Evolutionary conservation across 2,329 filamentous ascomycete species (phyloP).

Genomic region (Talaromyces sp.): DNA sequence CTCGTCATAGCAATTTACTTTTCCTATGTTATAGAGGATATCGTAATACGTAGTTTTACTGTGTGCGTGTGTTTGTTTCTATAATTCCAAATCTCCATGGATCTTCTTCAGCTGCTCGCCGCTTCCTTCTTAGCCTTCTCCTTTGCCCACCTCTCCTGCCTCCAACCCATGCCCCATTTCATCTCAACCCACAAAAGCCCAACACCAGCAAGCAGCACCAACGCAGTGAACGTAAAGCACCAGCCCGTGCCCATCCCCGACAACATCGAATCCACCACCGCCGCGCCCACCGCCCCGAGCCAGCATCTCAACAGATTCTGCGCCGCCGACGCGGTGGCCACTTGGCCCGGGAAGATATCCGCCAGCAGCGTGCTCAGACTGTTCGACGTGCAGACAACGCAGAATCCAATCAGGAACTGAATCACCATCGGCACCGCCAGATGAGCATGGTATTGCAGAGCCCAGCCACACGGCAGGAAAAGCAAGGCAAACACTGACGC

Average conservation of each 20-base stretch:
- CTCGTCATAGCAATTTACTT: slow-evolving; percentile 10
- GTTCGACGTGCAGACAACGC: slow-evolving; percentile 31
- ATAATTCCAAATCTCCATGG: background rate
- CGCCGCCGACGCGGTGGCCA: slow-evolving; percentile 31
- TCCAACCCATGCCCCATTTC: slow-evolving; percentile 22
- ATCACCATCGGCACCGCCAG: slow-evolving; percentile 30
- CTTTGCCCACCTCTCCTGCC: slow-evolving; percentile 16
- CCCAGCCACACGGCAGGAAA: slow-evolving; percentile 35
- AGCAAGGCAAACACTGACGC: slow-evolving; percentile 20
- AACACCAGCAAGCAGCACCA: slow-evolving; percentile 29
- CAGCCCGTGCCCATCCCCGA: slow-evolving; percentile 31
- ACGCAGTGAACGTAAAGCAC: slow-evolving; percentile 33
- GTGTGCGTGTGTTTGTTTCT: background rate
- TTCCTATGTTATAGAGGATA: background rate
- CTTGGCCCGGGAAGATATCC: slow-evolving; percentile 31
- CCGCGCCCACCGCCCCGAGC: slow-evolving; percentile 29
- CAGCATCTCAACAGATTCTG: slow-evolving; percentile 32
- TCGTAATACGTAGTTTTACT: background rate
- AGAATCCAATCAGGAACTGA: slow-evolving; percentile 29
- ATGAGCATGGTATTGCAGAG: slow-evolving; percentile 26
- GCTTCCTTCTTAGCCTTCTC: background rate
- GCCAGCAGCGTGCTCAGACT: slow-evolving; percentile 41
- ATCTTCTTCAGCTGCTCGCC: background rate
- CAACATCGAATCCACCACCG: slow-evolving; percentile 30
- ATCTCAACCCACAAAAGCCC: slow-evolving; percentile 25